phyloP scores from a whole-genome alignment of 75 land plant species.

The Larix kaempferi region DNA sequence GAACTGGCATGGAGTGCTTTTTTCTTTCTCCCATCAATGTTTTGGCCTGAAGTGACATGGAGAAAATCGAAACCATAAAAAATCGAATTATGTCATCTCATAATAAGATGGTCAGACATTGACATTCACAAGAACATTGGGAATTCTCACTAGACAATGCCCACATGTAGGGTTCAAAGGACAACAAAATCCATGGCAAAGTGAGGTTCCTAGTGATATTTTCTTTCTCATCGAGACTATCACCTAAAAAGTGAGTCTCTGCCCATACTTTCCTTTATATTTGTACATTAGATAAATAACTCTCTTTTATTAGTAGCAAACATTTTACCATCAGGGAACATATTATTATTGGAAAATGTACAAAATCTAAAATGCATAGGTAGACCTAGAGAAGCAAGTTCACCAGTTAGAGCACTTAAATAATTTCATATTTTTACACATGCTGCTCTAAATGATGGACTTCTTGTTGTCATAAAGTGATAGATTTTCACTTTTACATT shows the following conservation, averaged over 20 bases:
- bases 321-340: not conserved
- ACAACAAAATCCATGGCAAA: not conserved
- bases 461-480: not conserved
- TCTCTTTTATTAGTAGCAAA: not conserved
- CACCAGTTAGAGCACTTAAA: no score
- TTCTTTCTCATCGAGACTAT: not conserved
- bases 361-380: not conserved
- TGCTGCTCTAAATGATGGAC: no score
- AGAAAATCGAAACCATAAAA: not conserved
- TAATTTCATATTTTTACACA: no score
- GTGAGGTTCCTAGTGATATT: not conserved
- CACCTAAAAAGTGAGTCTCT: not conserved
- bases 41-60: not conserved
- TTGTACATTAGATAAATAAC: not conserved
- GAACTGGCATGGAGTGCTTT: not conserved
- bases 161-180: not conserved
- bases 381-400: no score
- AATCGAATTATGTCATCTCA: not conserved
- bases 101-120: not conserved
- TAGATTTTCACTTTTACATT: not conserved
- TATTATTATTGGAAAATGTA: not conserved
- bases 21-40: constrained; percentile 6
- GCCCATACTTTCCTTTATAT: not conserved
- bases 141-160: not conserved
- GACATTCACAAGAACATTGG: not conserved